Percentiles rank a stretch among this genome's conserved stretches.
These are phyloP conservation scores for Buddleja alternifolia DNA, from an alignment of 257 asterid species.

Conservation along the genomic window DNA sequence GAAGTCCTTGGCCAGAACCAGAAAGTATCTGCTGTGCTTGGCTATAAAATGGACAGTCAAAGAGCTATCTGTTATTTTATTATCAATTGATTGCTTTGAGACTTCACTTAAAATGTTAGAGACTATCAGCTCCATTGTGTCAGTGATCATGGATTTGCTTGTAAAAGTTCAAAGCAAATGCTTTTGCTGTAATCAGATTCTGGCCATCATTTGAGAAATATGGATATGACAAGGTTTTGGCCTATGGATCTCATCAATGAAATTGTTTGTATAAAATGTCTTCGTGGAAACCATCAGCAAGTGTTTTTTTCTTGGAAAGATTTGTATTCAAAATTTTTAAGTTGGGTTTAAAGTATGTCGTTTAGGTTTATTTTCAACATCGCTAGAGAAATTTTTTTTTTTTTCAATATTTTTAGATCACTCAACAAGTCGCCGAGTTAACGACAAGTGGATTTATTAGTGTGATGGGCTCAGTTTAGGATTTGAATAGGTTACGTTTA, in stretches of 20 bases:
- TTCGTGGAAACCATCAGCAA: too few species aligned
- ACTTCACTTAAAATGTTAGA: slow-evolving; percentile 8
- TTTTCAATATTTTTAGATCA: too few species aligned
- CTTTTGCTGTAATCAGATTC: background rate
- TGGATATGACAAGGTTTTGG: background rate
- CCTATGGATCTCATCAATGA: background rate
- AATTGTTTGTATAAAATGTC: background rate
- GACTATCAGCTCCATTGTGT: background rate
- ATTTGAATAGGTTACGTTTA: slow-evolving; percentile 1
- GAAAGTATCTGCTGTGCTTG: slow-evolving; percentile 4
- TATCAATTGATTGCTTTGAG: background rate
- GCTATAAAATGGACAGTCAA: background rate
- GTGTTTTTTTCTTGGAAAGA: too few species aligned
- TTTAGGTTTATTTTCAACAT: too few species aligned
- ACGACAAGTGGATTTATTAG: background rate
- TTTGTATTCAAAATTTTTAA: background rate
- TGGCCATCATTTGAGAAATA: background rate
- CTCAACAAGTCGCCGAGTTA: too few species aligned
- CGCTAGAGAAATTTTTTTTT: too few species aligned
- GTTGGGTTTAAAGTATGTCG: background rate
- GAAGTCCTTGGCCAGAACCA: background rate
- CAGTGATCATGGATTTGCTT: slow-evolving; percentile 7
- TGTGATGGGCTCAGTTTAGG: slow-evolving; percentile 6
- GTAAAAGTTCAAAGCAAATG: background rate
- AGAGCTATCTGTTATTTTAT: background rate